phyloP scores from a whole-genome alignment of 352 stramenopile genomes.

The Globisporangium iwayamae region DNA sequence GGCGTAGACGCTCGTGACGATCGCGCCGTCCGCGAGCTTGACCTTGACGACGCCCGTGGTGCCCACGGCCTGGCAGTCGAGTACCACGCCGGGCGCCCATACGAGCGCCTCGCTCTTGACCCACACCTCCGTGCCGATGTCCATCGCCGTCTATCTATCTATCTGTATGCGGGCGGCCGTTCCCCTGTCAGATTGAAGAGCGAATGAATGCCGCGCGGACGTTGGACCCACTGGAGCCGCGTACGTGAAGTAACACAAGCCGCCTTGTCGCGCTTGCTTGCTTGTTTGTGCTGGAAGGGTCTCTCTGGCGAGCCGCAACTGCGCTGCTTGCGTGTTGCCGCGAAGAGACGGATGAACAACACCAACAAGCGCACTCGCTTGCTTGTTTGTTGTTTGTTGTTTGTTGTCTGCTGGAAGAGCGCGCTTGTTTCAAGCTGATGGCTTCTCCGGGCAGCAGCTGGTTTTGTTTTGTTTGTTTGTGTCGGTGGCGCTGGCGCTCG shows the following conservation, averaged over 20 bases:
- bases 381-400: conserved; percentile 1
- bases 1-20: conserved; percentile 42
- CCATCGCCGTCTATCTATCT: conserved; percentile 37
- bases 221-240: background rate
- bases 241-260: conserved; percentile 8
- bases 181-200: background rate
- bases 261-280: conserved; percentile 8
- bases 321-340: background rate
- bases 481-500: background rate
- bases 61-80: conserved; percentile 55
- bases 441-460: background rate
- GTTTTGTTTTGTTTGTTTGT: background rate
- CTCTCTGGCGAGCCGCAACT: background rate
- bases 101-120: conserved; percentile 60
- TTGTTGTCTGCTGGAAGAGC: background rate
- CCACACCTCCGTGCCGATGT: conserved; percentile 82
- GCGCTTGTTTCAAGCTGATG: conserved; percentile 5
- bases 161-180: background rate
- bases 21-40: conserved; percentile 29
- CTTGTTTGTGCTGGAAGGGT: background rate
- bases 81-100: conserved; percentile 63
- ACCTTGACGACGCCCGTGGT: conserved; percentile 39
- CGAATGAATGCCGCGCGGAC: background rate
- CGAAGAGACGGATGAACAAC: background rate
- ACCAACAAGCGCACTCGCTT: background rate